A percentile compares a stretch with the other conserved stretches of the same genome.
Conservation (phyloP, 164 flowering plant species). For the Dillenia suffruticosa region DNA sequence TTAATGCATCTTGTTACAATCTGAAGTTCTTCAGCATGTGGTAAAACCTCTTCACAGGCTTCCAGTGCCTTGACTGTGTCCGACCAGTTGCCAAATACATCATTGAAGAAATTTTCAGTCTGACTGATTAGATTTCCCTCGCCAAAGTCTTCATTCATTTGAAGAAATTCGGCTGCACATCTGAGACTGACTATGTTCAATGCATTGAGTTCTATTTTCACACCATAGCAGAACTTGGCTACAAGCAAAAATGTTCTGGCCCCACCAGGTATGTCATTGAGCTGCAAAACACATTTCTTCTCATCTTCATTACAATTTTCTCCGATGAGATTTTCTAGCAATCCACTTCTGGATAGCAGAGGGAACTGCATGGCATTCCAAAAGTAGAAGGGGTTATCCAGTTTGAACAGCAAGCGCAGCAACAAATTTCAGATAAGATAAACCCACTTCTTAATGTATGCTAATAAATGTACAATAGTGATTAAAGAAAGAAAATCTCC, state of each 20-base stretch:
- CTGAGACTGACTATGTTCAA: conserved; percentile 53
- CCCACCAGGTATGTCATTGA: conserved; percentile 76
- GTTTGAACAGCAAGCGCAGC: not conserved
- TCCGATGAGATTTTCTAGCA: conserved; percentile 45
- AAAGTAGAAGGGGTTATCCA: not conserved
- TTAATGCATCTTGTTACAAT: conserved; percentile 67
- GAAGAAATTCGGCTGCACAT: conserved; percentile 73
- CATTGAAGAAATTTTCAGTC: conserved; percentile 53
- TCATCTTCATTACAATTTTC: conserved; percentile 31
- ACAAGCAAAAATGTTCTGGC: conserved; percentile 55
- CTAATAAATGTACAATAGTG: not conserved
- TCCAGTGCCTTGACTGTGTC: conserved; percentile 63
- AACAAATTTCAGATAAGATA: not conserved
- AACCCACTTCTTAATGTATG: not conserved
- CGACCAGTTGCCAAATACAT: conserved; percentile 51
- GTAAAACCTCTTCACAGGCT: conserved; percentile 62
- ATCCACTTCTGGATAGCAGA: conserved; percentile 59
- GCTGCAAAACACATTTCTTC: conserved; percentile 32
- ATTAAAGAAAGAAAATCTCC: not conserved
- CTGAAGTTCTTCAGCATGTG: conserved; percentile 65
- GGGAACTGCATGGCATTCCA: conserved; percentile 50
- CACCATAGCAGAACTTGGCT: conserved; percentile 76
- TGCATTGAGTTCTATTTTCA: conserved; percentile 59
- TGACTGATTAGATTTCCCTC: conserved; percentile 59
- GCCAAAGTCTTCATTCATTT: conserved; percentile 64